Base-by-base conservation (phyloP, 208 protist species). In the Trypanosoma congolense region DNA sequence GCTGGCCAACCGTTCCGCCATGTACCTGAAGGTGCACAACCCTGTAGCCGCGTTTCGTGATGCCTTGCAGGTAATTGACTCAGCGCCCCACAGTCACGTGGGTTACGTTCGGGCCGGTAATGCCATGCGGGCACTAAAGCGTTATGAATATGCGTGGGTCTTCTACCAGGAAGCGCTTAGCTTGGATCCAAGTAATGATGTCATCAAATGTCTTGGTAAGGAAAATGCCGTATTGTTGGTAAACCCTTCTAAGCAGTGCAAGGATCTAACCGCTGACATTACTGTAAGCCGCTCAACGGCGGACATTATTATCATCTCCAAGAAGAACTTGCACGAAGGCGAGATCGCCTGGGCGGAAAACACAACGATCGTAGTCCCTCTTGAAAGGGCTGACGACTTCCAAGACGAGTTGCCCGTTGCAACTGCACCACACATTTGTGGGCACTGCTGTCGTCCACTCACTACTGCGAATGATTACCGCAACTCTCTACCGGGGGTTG, bases 31-130 rank as follows among this genome's bases (percentile, higher is more conserved):
- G 35, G 50, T 81, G 10, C 48, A 65, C 18, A 62, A 79, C 53
- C 73, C 73, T 24, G 73, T 87, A 36, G 48, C 56, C 0, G 77
- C 85, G 10, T 54, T 72, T 16, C 31, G 58, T 24, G 83, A 93
- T 59, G 87, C 87, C 0, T 69, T 72, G 30, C 62, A 67, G 24
- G 87, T 87, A 4, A 78, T 90, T 57, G 55, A 79, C 16, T 50
- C 83, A 18, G 16, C 40, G 19, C 83, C 80, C 1, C 45, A 80
- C 0, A 73, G 61, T 61, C 78, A 68, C 56, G 33, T 84, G 22
- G 87, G 87, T 24, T 91, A 90, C 54, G 75, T 93, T 3, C 82
- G 87, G 18, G 76, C 73, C 5, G 85, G 76, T 19, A 92, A 90
- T 53, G 74, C 83, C n/a, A 61, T 87, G 46, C 80, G 76, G 50